These are phyloP conservation scores for Aspergillus floridensis DNA, from an alignment of 2,329 filamentous ascomycete genomes.

Conservation along the genomic window DNA sequence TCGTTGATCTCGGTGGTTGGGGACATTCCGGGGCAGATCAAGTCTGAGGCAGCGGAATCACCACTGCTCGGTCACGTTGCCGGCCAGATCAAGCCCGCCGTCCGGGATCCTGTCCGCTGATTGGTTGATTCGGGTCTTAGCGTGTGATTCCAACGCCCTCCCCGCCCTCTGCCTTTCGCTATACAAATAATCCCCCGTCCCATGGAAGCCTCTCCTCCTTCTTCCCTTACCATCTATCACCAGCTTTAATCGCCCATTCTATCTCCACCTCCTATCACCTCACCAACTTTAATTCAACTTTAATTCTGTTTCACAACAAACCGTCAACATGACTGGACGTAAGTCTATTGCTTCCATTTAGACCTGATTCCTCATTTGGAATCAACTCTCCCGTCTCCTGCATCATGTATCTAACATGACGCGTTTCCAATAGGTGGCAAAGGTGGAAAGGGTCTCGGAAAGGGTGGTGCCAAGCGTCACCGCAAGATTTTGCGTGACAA, in stretches of 20 bases:
- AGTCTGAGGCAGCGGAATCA: conserved; percentile 23
- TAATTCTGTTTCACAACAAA: conserved; percentile 29
- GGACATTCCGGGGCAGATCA: conserved; percentile 27
- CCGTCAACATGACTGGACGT: conserved; percentile 59
- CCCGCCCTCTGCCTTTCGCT: conserved; percentile 25
- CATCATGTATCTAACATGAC: conserved; percentile 44
- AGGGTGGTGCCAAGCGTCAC: conserved; percentile 98
- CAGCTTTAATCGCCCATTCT: conserved; percentile 21
- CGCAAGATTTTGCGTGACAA: conserved; percentile 99
- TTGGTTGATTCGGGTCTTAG: conserved; percentile 36
- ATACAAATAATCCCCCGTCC: conserved; percentile 43
- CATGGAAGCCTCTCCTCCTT: conserved; percentile 22
- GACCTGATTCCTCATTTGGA: background rate
- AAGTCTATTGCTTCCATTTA: conserved; percentile 36
- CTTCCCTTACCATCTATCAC: conserved; percentile 23
- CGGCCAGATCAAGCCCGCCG: conserved; percentile 28
- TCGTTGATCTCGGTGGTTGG: conserved; percentile 21
- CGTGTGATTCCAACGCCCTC: conserved; percentile 38
- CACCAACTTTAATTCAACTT: conserved; percentile 27
- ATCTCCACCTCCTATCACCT: conserved; percentile 26
- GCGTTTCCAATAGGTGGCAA: conserved; percentile 68
- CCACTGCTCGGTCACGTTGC: conserved; percentile 25
- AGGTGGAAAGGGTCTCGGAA: conserved; percentile 96
- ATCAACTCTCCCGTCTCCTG: conserved; percentile 3
- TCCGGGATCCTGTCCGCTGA: conserved; percentile 32